Percentiles rank a stretch among this genome's conserved stretches.
Conservation (phyloP, 2,329 filamentous ascomycete genomes). For the Colletotrichum spaethianum region DNA sequence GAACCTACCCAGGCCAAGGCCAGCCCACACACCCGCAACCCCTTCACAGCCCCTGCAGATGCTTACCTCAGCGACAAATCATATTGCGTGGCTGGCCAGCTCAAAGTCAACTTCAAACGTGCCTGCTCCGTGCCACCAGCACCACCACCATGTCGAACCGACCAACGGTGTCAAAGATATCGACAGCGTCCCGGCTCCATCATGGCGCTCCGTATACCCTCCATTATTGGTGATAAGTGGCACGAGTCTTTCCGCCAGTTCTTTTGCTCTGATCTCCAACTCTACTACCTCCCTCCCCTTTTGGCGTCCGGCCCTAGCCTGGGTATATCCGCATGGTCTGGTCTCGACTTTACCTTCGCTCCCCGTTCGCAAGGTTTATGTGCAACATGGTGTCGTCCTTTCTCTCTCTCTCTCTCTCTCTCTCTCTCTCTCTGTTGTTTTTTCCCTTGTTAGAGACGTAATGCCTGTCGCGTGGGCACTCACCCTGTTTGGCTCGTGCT, state of each 20-base stretch:
- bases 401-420: not conserved
- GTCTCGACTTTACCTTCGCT: constrained; percentile 13
- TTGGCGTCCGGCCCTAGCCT: not conserved
- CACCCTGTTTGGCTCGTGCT: constrained; percentile 9
- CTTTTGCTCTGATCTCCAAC: constrained; percentile 1
- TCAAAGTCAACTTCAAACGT: constrained; percentile 60
- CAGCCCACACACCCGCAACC: constrained; percentile 41
- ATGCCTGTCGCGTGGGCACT: constrained; percentile 32
- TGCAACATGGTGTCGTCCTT: constrained; percentile 18
- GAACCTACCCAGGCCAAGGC: constrained; percentile 11
- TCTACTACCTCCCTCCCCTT: not conserved
- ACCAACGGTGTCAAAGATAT: constrained; percentile 32
- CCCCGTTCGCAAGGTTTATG: constrained; percentile 22
- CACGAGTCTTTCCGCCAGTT: not conserved
- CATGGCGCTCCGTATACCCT: constrained; percentile 40
- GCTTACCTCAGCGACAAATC: constrained; percentile 49
- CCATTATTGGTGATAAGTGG: constrained; percentile 30
- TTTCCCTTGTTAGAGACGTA: not conserved
- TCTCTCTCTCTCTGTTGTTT: not conserved
- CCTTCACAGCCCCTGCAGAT: constrained; percentile 41
- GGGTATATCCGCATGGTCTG: constrained; percentile 12
- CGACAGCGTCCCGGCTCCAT: constrained; percentile 22
- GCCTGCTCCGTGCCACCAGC: constrained; percentile 47
- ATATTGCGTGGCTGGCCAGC: constrained; percentile 45
- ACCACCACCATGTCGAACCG: constrained; percentile 36